Evolutionary conservation across 2,329 filamentous ascomycete genomes (phyloP).

Genomic region (Aureobasidium sp.): DNA sequence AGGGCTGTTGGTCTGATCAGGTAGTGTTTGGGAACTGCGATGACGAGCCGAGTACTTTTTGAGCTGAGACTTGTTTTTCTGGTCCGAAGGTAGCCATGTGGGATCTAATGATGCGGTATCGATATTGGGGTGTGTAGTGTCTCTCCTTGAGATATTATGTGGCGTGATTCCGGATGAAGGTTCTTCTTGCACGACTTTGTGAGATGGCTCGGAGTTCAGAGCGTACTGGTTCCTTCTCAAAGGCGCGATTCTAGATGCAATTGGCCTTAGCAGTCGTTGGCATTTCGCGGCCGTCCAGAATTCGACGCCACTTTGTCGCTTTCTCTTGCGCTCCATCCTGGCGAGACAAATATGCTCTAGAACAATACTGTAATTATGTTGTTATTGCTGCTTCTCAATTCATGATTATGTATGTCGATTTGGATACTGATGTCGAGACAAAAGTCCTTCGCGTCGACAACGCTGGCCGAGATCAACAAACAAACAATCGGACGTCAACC

Average conservation of each 20-base stretch:
- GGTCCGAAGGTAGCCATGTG: slow-evolving; percentile 14
- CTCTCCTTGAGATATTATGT: neutral
- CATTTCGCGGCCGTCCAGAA: slow-evolving; percentile 35
- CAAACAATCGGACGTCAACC: neutral
- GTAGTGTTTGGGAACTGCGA: neutral
- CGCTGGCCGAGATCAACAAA: neutral
- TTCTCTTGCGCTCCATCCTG: slow-evolving; percentile 10
- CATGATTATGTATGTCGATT: neutral
- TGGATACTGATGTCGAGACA: neutral
- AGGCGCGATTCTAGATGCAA: slow-evolving; percentile 32
- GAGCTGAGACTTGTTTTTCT: neutral
- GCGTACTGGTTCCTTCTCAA: slow-evolving; percentile 24
- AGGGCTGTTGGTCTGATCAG: neutral
- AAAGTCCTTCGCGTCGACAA: neutral
- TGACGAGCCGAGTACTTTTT: neutral
- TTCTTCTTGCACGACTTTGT: neutral
- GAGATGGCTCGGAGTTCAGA: neutral
- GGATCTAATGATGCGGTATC: slow-evolving; percentile 12
- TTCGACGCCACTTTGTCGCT: slow-evolving; percentile 1
- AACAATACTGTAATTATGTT: neutral
- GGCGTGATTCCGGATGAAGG: neutral
- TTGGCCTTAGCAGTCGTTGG: slow-evolving; percentile 34
- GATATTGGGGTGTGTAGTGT: neutral
- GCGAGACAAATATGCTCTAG: neutral
- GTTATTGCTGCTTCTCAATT: neutral